A percentile compares a stretch with the other conserved stretches of the same genome.
Evolutionary conservation across 83 land plant species (phyloP).

Genomic region (Diphasiastrum complanatum): DNA sequence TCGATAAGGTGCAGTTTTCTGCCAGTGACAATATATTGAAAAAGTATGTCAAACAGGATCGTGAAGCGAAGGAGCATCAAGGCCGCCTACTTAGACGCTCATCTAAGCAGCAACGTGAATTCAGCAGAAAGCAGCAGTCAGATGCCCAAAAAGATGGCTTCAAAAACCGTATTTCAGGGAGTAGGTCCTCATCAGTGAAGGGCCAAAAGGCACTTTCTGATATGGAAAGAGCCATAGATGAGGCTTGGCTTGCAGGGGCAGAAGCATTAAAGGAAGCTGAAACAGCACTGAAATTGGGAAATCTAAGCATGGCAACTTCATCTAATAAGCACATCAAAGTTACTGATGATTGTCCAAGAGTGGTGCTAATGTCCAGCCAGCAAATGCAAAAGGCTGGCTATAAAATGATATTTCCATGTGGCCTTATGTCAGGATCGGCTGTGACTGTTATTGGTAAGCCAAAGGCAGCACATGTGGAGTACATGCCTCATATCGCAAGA

Average conservation of each 20-base stretch:
- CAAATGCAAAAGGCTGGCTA: background rate
- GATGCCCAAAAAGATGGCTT: no score
- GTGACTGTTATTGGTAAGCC: constrained; percentile 1
- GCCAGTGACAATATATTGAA: background rate
- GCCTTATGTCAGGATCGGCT: constrained; percentile 6
- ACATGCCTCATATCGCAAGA: background rate
- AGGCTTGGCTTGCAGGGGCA: background rate
- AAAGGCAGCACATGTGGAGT: background rate
- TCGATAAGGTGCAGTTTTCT: background rate
- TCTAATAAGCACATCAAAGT: background rate
- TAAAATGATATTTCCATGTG: constrained; percentile 1
- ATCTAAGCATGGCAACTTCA: background rate
- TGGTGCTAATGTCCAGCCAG: constrained; percentile 3
- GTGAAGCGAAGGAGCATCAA: background rate
- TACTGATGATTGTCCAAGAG: background rate
- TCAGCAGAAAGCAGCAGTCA: no score
- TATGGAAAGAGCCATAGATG: background rate
- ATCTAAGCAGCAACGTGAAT: background rate
- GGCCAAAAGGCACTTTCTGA: background rate
- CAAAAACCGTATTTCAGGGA: no score
- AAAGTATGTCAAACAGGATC: background rate
- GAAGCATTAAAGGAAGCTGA: background rate
- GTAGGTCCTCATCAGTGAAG: no score
- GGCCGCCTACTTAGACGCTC: background rate
- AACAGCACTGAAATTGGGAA: background rate